Evolutionary conservation across 768 basidiomycete genomes (phyloP).

Genomic region (Melanogaster broomeanus): DNA sequence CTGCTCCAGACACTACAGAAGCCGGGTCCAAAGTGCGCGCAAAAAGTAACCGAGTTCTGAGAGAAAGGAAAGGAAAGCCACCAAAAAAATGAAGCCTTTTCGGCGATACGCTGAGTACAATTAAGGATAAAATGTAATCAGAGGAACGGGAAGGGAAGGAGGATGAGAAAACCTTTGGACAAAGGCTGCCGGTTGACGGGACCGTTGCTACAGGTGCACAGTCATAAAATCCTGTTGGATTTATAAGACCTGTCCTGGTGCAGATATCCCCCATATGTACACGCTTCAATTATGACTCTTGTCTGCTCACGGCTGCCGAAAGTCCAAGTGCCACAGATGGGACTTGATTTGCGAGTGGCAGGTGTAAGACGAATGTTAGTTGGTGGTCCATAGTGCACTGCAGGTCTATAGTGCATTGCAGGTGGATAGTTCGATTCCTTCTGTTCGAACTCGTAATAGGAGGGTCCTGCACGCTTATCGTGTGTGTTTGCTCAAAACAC

Average conservation of each 20-base stretch:
- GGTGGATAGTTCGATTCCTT: neutral
- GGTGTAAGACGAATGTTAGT: neutral
- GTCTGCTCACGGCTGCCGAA: neutral
- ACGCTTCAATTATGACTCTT: constrained; percentile 16
- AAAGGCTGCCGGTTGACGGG: neutral
- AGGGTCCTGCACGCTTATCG: neutral
- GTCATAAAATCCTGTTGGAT: neutral
- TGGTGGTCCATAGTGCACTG: neutral
- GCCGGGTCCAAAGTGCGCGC: no score
- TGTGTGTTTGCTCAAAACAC: neutral
- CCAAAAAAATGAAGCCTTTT: no score
- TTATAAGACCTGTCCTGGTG: neutral
- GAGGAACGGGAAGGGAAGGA: neutral
- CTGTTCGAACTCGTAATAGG: neutral
- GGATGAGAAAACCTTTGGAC: neutral
- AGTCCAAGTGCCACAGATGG: neutral
- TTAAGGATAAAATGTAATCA: neutral
- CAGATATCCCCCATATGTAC: neutral
- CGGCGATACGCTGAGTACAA: neutral
- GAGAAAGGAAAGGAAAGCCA: neutral
- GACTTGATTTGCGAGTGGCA: neutral
- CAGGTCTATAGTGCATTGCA: neutral
- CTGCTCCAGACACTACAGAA: neutral
- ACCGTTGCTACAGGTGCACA: neutral
- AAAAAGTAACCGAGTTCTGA: neutral